A percentile compares a stretch with the other conserved stretches of the same genome.
Evolutionary conservation across 306 rosid genomes (phyloP).

Genomic region (Ammopiptanthus mongolicus): DNA sequence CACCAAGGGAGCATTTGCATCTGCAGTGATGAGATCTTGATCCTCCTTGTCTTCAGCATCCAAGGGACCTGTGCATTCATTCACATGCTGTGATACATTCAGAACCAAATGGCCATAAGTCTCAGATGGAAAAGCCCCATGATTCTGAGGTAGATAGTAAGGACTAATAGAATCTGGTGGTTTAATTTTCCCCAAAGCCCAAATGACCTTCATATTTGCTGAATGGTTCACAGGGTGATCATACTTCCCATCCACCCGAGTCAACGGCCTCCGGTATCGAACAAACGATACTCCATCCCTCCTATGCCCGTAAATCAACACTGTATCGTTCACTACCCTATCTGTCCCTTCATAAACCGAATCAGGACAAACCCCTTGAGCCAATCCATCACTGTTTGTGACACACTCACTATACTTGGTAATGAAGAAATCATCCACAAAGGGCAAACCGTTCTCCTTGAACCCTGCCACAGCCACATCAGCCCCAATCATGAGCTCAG

Average conservation of each 20-base stretch:
- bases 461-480: slow-evolving; percentile 59
- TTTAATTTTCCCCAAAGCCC: slow-evolving; percentile 57
- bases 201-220: slow-evolving; percentile 43
- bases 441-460: slow-evolving; percentile 46
- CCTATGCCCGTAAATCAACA: slow-evolving; percentile 56
- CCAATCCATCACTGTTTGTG: slow-evolving; percentile 30
- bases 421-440: slow-evolving; percentile 59
- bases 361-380: slow-evolving; percentile 65
- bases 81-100: slow-evolving; percentile 42
- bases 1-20: slow-evolving; percentile 48
- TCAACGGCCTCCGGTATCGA: slow-evolving; percentile 56
- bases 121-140: slow-evolving; percentile 31
- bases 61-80: slow-evolving; percentile 62
- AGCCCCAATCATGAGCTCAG: slow-evolving; percentile 49
- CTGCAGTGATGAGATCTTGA: slow-evolving; percentile 55
- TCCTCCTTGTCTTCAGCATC: slow-evolving; percentile 63
- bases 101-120: slow-evolving; percentile 41
- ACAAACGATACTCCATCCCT: slow-evolving; percentile 60
- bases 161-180: slow-evolving; percentile 58
- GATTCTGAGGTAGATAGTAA: slow-evolving; percentile 65
- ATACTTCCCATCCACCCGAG: slow-evolving; percentile 36
- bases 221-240: slow-evolving; percentile 46
- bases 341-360: slow-evolving; percentile 33
- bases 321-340: slow-evolving; percentile 35
- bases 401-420: slow-evolving; percentile 49